These are phyloP conservation scores for Apophysomyces variabilis DNA, from an alignment of 371 early-diverging fungal species.

Conservation along the genomic window DNA sequence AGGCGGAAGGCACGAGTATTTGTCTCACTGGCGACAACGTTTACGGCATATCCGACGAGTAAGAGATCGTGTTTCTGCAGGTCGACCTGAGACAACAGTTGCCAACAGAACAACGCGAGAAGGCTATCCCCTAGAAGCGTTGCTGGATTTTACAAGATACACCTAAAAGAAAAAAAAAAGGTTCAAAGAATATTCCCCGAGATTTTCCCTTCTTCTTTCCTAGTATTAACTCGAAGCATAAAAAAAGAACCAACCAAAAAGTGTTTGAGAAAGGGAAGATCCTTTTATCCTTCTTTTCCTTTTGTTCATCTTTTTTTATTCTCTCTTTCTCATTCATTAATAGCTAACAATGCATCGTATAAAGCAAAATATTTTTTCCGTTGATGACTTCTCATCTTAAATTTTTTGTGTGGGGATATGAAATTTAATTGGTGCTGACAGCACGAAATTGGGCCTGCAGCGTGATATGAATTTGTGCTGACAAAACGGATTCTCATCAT, in stretches of 20 bases:
- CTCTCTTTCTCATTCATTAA: neutral
- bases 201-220: too few species aligned
- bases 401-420: too few species aligned
- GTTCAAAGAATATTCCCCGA: too few species aligned
- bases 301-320: neutral
- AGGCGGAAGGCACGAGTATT: conserved; percentile 64
- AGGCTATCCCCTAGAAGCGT: conserved; percentile 48
- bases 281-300: neutral
- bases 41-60: conserved; percentile 86
- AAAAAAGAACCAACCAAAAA: too few species aligned
- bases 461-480: too few species aligned
- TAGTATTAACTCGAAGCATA: too few species aligned
- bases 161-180: conserved; percentile 32
- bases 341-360: neutral
- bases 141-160: conserved; percentile 68
- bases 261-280: too few species aligned
- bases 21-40: conserved; percentile 86
- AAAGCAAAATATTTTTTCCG: neutral
- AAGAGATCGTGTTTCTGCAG: conserved; percentile 44
- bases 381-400: neutral
- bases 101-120: conserved; percentile 22
- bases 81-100: neutral
- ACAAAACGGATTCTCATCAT: neutral
- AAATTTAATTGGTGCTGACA: too few species aligned
- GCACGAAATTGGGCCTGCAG: too few species aligned